A percentile compares a stretch with the other conserved stretches of the same genome.
These are phyloP conservation scores for Senna tora DNA, from an alignment of 306 rosid genomes.

Conservation along the genomic window DNA sequence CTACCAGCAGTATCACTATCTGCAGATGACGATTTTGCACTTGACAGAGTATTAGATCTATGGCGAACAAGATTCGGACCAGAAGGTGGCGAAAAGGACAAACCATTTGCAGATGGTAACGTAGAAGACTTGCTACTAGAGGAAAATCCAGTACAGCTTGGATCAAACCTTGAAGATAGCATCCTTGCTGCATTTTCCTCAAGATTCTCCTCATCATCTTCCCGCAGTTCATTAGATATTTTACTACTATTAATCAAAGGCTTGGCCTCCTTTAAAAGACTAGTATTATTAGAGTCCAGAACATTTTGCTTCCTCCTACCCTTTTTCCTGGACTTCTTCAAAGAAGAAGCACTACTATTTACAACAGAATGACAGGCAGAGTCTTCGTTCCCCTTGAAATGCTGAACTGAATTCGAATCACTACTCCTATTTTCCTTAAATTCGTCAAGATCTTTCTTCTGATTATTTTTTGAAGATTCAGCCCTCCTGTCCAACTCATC, in stretches of 20 bases:
- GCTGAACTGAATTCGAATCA: constrained; percentile 35
- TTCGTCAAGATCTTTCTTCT: constrained; percentile 32
- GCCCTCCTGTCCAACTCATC: constrained; percentile 39
- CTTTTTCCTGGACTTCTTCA: constrained; percentile 52
- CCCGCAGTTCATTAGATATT: constrained; percentile 42
- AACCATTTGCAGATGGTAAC: constrained; percentile 49
- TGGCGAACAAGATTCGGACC: constrained; percentile 47
- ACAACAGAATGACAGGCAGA: constrained; percentile 36
- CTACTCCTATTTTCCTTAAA: constrained; percentile 43
- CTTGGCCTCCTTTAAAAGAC: constrained; percentile 44
- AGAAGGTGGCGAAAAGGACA: constrained; percentile 51
- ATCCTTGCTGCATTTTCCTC: constrained; percentile 89
- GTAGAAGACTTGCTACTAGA: constrained; percentile 53
- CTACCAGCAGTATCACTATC: constrained; percentile 70
- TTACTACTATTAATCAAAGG: constrained; percentile 41
- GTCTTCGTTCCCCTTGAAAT: constrained; percentile 37
- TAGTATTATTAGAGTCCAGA: constrained; percentile 34
- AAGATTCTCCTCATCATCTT: constrained; percentile 78
- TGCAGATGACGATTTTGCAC: constrained; percentile 60
- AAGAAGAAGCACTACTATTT: constrained; percentile 50
- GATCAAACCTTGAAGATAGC: constrained; percentile 87
- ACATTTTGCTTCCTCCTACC: constrained; percentile 48
- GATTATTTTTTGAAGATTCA: constrained; percentile 39
- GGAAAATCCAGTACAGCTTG: constrained; percentile 72
- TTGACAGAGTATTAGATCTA: constrained; percentile 50